Evolutionary conservation across 352 stramenopile genomes (phyloP).

Genomic region (Globisporangium polare): DNA sequence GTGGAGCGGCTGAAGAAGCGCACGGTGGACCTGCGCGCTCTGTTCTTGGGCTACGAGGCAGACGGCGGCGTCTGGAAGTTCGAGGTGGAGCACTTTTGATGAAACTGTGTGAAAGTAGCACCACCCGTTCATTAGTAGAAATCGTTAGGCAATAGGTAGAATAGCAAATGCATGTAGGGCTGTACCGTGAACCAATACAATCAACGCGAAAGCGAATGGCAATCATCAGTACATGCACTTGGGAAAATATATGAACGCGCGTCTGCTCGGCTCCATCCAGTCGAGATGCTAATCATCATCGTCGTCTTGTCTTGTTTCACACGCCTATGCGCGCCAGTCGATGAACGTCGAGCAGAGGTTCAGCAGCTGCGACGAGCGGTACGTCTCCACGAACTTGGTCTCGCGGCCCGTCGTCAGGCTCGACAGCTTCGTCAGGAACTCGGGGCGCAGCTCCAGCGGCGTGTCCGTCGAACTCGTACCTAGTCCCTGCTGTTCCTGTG

Average conservation of each 20-base stretch:
- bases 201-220: constrained; percentile 1
- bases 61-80: constrained; percentile 41
- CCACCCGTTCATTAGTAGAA: constrained; percentile 1
- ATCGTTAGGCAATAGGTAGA: constrained; percentile 1
- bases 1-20: constrained; percentile 32
- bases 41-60: constrained; percentile 33
- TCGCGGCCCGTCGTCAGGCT: constrained; percentile 40
- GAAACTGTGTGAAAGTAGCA: not conserved
- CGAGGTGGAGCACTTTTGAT: constrained; percentile 41
- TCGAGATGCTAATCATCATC: not conserved
- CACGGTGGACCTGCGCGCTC: constrained; percentile 30
- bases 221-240: not conserved
- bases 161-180: not conserved
- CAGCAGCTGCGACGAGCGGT: constrained; percentile 48
- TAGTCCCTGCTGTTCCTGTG: constrained; percentile 34
- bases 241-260: not conserved
- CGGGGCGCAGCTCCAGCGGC: constrained; percentile 40
- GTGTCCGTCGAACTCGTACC: constrained; percentile 16
- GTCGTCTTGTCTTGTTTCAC: not conserved
- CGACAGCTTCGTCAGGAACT: constrained; percentile 39
- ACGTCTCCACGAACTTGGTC: constrained; percentile 55
- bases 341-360: constrained; percentile 58
- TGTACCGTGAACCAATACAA: constrained; percentile 3
- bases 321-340: constrained; percentile 44
- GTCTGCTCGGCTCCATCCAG: not conserved